These are phyloP conservation scores for Trichoderma citrinoviride DNA, from an alignment of 2,329 filamentous ascomycete species.

Conservation along the genomic window DNA sequence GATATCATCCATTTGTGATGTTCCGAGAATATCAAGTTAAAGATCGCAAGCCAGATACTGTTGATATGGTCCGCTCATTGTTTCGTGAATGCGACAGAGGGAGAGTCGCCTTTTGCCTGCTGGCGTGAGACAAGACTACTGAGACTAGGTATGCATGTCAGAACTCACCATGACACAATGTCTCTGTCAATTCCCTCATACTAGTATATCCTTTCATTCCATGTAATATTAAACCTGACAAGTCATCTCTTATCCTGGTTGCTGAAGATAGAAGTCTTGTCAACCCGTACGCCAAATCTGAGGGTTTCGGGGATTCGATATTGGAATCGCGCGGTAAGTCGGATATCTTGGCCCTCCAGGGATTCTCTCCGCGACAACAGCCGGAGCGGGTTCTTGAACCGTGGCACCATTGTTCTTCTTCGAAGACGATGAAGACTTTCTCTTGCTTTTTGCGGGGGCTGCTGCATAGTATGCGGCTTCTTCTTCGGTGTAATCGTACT, in stretches of 20 bases:
- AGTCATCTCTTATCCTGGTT: background rate
- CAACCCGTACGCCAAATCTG: slow-evolving; percentile 14
- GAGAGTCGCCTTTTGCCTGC: background rate
- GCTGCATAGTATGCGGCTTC: background rate
- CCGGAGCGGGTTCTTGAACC: slow-evolving; percentile 24
- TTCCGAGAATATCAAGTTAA: too few species aligned
- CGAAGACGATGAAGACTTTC: background rate
- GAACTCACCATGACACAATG: background rate
- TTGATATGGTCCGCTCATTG: background rate
- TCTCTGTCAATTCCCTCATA: background rate
- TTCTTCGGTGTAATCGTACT: background rate
- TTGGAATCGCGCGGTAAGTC: slow-evolving; percentile 36
- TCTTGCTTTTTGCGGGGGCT: background rate
- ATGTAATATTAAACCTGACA: background rate
- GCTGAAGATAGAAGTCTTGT: background rate
- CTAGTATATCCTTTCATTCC: background rate
- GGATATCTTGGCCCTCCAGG: slow-evolving; percentile 37
- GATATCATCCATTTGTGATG: background rate
- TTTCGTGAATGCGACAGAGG: too few species aligned
- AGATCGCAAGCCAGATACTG: background rate
- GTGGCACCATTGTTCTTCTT: background rate
- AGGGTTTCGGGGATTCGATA: slow-evolving; percentile 32
- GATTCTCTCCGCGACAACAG: slow-evolving; percentile 28
- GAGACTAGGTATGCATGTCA: background rate
- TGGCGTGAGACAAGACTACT: background rate